Conservation (phyloP, 2,329 filamentous ascomycete species). For the Fusarium anthophilum region DNA sequence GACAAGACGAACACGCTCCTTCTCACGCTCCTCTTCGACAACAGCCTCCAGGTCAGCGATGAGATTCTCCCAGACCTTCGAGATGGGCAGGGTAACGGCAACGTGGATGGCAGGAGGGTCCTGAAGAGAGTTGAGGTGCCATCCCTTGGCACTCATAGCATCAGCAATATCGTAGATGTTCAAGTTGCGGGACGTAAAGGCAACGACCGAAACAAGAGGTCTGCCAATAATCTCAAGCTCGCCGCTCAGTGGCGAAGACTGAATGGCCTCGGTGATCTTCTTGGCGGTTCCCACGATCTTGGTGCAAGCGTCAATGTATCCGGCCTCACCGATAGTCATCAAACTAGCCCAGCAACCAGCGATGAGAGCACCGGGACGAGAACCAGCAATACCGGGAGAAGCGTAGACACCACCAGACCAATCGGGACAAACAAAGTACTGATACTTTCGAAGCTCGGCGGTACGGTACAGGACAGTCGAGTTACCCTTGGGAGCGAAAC, state of each 20-base stretch:
- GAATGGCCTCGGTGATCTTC: constrained; percentile 80
- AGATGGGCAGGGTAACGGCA: constrained; percentile 89
- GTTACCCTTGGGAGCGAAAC: constrained; percentile 98
- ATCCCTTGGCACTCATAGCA: constrained; percentile 82
- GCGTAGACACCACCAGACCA: constrained; percentile 98
- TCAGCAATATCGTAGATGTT: constrained; percentile 96
- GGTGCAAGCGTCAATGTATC: constrained; percentile 87
- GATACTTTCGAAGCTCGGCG: constrained; percentile 79
- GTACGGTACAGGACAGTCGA: constrained; percentile 91
- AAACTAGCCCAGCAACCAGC: constrained; percentile 95
- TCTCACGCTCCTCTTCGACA: constrained; percentile 79
- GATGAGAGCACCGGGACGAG: constrained; percentile 90
- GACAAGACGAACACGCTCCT: constrained; percentile 76
- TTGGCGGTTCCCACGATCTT: constrained; percentile 89
- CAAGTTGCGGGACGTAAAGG: constrained; percentile 84
- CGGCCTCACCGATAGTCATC: constrained; percentile 86
- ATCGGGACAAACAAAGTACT: constrained; percentile 95
- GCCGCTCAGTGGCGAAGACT: constrained; percentile 72
- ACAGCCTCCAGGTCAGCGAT: constrained; percentile 75
- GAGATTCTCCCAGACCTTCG: constrained; percentile 81
- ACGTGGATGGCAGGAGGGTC: constrained; percentile 92
- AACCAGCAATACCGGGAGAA: constrained; percentile 90
- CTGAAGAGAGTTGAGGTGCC: constrained; percentile 96
- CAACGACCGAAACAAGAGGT: constrained; percentile 89
- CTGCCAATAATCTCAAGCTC: constrained; percentile 85